Conservation (phyloP, 1,139 yeast species). For the Taphrina wiesneri region DNA sequence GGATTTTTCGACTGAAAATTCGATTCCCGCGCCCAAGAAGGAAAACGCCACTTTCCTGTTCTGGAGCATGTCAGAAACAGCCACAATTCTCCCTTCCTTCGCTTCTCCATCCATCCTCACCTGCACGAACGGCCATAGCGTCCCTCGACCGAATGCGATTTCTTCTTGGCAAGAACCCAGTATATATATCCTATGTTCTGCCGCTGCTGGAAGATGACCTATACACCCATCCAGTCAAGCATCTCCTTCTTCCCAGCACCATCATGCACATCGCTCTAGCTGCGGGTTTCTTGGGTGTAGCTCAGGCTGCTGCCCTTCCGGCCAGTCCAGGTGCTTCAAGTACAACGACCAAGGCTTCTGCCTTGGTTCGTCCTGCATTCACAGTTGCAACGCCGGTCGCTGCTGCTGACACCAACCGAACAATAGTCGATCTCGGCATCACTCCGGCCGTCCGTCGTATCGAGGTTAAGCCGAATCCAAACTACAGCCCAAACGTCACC, state of each 20-base stretch:
- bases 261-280: conserved; percentile 7
- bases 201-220: not conserved
- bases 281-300: not conserved
- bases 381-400: conserved; percentile 23
- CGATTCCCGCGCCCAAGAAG: not conserved
- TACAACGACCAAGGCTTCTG: not conserved
- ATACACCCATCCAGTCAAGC: not conserved
- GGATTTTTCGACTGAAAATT: not conserved
- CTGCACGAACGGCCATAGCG: not conserved
- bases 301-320: not conserved
- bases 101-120: not conserved
- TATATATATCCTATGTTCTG: not conserved
- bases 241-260: not conserved
- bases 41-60: not conserved
- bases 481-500: conserved; percentile 21
- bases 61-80: not conserved
- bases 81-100: not conserved
- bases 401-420: conserved; percentile 8
- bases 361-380: not conserved
- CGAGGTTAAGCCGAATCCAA: conserved; percentile 24
- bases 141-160: not conserved
- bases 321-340: not conserved
- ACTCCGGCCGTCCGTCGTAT: conserved; percentile 23
- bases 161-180: not conserved
- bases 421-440: conserved; percentile 27